Base-by-base conservation (phyloP, 805 yeast species). In the Candida silvatica region DNA sequence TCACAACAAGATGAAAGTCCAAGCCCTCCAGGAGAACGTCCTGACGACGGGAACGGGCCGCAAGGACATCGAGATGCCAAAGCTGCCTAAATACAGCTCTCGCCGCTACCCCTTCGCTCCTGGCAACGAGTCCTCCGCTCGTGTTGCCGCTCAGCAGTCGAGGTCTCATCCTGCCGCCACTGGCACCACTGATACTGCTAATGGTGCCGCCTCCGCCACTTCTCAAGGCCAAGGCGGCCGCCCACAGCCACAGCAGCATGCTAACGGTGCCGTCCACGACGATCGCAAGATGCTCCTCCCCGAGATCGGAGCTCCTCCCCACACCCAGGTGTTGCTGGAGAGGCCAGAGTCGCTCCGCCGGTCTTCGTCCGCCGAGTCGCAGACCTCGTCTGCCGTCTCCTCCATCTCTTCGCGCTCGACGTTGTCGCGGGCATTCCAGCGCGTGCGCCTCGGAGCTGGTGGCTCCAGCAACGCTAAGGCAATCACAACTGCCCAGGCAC, bases 1-100 rank as follows among this genome's bases (percentile, higher is more conserved):
- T 37, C 94, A 88, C 53, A 71, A 81, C 15, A 69, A 74, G 36
- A 62, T 88, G 42, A 78, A 75, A 49, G 62, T 78, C 7, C 63
- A 71, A 3, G 51, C 67, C 6, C 64, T 74, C 42, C 73, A 67
- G 37, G 60, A 62, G 30, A 56, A 61, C 35, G 54, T 55, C 15
- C 35, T 47, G 14, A 39, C 27, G 11, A 37, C 31, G 12, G 35
- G 17, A n/a, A 23, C 27, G 15, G 43, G 45, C 31, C 31, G 41
- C 31, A 46, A 38, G 35, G 58, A 51, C 4, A 39, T 49, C 8
- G 56, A 53, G 4, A 36, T 64, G n/a, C 69, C 69, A 4, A 60
- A 51, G 38, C 58, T 62, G 26, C 69, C 69, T 4, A 46, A 57
- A 36, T 29, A 25, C 17, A 11, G 15, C 8, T 12, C 7, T 22